Conservation (phyloP, 345 rosid species). For the Camelina neglecta region DNA sequence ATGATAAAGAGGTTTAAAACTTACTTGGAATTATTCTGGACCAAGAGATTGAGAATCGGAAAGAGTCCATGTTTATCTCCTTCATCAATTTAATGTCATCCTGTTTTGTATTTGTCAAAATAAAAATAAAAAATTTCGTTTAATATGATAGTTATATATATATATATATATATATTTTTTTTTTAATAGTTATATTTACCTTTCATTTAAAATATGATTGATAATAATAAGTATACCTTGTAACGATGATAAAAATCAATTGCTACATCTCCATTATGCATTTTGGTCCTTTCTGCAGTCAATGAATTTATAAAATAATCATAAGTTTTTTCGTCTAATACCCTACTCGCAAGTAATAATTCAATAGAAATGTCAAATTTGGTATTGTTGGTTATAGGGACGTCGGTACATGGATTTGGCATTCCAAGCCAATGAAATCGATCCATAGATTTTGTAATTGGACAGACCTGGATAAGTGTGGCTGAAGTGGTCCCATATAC, state of each 20-base stretch:
- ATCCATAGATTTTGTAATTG: neutral
- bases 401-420: too few relatives aligned
- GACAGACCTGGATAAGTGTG: slow-evolving; percentile 44
- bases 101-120: slow-evolving; percentile 15
- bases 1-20: neutral
- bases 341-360: neutral
- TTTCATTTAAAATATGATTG: too few relatives aligned
- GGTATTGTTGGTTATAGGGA: too few relatives aligned
- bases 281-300: slow-evolving; percentile 48
- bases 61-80: slow-evolving; percentile 48
- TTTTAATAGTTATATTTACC: too few relatives aligned
- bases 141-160: too few relatives aligned
- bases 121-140: too few relatives aligned
- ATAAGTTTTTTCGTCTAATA: neutral
- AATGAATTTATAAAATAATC: neutral
- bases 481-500: slow-evolving; percentile 45
- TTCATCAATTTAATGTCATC: slow-evolving; percentile 58
- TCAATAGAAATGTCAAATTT: too few relatives aligned
- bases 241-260: slow-evolving; percentile 53
- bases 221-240: slow-evolving; percentile 29
- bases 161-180: slow-evolving; percentile 31
- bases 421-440: too few relatives aligned
- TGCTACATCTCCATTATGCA: slow-evolving; percentile 53
- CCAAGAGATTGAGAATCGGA: slow-evolving; percentile 62
- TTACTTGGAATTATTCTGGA: slow-evolving; percentile 54